Base-by-base conservation (phyloP, 345 rosid species). In the Salix purpurea region DNA sequence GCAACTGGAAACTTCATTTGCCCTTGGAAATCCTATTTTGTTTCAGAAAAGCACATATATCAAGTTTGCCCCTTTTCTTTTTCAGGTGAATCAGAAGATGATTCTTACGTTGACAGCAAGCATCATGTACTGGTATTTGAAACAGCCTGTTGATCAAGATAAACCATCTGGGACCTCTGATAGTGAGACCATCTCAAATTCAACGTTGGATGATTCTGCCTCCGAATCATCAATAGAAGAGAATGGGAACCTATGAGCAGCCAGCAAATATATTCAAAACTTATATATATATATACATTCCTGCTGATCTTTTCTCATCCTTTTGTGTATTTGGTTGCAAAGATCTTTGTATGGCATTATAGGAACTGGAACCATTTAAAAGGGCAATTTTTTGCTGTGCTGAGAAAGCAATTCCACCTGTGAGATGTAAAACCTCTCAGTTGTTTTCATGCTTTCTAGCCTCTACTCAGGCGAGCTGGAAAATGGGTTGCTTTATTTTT, bases 21-120 rank as follows among this genome's bases (percentile, higher is more conserved):
- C 46, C 14, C 14, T 11, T 11, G 46, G 46, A 40, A 40, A 4
- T 40, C 44, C 13, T 40, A 40, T 11, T 42, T 42, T 42, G 46
- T 42, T 42, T 42, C 46, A 11, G 46, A 42, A 10, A 42, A 42
- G 46, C 46, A 42, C 46, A 2, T 42, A 42, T 42, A 42, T 42
- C 52, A 14, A 12, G 52, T 3, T 46, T 46, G 52, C 32, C 2
- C 13, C 37, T 3, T 72, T n/a, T 2, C 42, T 56, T 19, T 23
- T 69, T 76, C 89, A 96, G 97, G 99, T 93, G 83, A 96, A 96
- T 74, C 99, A 96, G 83, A 93, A 96, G 89, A 96, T 96, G 98
- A 93, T 96, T 73, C 86, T 96, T 28, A 96, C 98, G 5, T 81
- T 96, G 83, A 91, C 99, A 1, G 98, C 97, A 32, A 96, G 96